Evolutionary conservation across 768 basidiomycete species (phyloP).

Genomic region (Sporobolomyces roseus): DNA sequence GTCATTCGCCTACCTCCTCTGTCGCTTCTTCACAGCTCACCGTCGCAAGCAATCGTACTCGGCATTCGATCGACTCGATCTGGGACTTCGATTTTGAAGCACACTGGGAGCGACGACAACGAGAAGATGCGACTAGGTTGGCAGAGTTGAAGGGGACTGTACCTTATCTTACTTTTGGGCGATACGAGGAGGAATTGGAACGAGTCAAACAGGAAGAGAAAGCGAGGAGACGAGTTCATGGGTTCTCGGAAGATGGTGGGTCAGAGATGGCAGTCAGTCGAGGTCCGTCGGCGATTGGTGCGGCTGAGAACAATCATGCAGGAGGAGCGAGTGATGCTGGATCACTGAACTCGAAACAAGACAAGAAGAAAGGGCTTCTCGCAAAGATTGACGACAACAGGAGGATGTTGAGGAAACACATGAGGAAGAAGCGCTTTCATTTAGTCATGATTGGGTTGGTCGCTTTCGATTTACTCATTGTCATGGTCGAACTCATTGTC

Average conservation of each 20-base stretch:
- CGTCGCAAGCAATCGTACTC: not conserved
- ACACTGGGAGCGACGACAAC: conserved; percentile 19
- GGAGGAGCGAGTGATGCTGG: not conserved
- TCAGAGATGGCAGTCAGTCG: not conserved
- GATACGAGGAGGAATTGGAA: conserved; percentile 7
- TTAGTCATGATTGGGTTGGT: conserved; percentile 36
- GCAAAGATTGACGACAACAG: conserved; percentile 18
- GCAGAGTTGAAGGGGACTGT: conserved; percentile 5
- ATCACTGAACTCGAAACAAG: not conserved
- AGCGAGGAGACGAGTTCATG: not conserved
- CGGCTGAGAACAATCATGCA: not conserved
- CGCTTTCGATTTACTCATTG: conserved; percentile 30
- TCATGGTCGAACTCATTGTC: conserved; percentile 36
- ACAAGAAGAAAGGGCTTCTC: not conserved
- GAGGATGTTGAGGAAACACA: conserved; percentile 9
- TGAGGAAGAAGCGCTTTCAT: conserved; percentile 34
- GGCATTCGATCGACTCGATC: conserved; percentile 22
- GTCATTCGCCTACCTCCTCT: not conserved
- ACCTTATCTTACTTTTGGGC: conserved; percentile 20
- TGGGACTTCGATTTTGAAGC: conserved; percentile 23
- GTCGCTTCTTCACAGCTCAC: conserved; percentile 7
- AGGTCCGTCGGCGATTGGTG: conserved; percentile 4
- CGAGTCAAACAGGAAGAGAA: not conserved
- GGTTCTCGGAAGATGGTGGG: not conserved
- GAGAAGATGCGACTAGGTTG: conserved; percentile 3